A percentile compares a stretch with the other conserved stretches of the same genome.
These are phyloP conservation scores for Talaromyces sp. DNA, from an alignment of 2,329 filamentous ascomycete genomes.

Conservation along the genomic window DNA sequence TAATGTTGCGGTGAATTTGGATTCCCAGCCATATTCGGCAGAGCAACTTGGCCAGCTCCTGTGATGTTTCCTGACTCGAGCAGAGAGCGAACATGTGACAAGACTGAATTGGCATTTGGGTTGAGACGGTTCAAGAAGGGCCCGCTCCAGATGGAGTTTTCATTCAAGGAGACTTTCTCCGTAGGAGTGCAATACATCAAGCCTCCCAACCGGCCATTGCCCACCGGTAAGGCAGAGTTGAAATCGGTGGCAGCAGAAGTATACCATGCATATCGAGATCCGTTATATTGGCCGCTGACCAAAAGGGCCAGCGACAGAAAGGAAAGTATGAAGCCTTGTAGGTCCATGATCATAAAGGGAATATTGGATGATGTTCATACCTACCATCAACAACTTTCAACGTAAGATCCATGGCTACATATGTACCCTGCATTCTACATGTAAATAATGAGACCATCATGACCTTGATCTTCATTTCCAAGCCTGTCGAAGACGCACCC, in stretches of 20 bases:
- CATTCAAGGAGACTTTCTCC: slow-evolving; percentile 26
- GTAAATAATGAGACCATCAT: not conserved
- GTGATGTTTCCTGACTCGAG: slow-evolving; percentile 1
- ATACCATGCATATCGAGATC: slow-evolving; percentile 21
- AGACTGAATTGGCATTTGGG: slow-evolving; percentile 3
- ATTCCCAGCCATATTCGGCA: not conserved
- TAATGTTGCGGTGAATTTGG: not conserved
- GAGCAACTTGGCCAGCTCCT: not conserved
- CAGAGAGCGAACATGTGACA: not conserved
- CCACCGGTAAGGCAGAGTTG: slow-evolving; percentile 23
- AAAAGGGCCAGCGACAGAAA: not conserved
- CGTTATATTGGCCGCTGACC: not conserved
- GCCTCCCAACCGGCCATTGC: slow-evolving; percentile 25
- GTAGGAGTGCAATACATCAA: slow-evolving; percentile 22
- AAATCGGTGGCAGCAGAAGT: slow-evolving; percentile 24
- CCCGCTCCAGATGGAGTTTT: slow-evolving; percentile 27
- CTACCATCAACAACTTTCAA: not conserved
- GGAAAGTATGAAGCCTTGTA: not conserved
- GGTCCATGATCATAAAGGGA: not conserved
- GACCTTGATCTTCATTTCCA: not conserved
- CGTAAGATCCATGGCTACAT: not conserved
- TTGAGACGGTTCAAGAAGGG: slow-evolving; percentile 23
- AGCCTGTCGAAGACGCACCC: not conserved
- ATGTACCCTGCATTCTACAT: not conserved
- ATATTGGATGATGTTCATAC: not conserved